Base-by-base conservation (phyloP, 164 flowering plant genomes). In the Sextonia rubra region DNA sequence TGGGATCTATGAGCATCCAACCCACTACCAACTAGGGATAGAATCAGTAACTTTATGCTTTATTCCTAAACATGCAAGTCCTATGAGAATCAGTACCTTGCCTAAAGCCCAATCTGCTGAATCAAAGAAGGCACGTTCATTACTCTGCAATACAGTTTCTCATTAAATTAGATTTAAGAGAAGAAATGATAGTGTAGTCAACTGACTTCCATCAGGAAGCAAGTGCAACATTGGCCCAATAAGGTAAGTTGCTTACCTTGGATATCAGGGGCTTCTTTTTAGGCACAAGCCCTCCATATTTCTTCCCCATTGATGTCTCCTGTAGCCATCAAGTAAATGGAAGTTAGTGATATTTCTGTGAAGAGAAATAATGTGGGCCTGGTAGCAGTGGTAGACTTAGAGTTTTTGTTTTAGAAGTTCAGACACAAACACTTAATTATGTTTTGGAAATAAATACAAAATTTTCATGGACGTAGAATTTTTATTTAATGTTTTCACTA, bases 221-320 rank as follows among this genome's bases (percentile, higher is more conserved):
- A 17, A 15, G n/a, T 52, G 58, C 58, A 17, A 20, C 58, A 52
- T 15, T 52, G 58, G 8, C 44, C 5, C 11, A 37, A 37, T 37
- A 37, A 37, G 44, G 44, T 37, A 37, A 52, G n/a, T 15, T 52
- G n/a, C n/a, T 25, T 82, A 78, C 97, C 90, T 89, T 90, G 27
- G 98, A 87, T 69, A 93, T 93, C 65, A 93, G 73, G n/a, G 98
- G 97, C 83, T 93, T 91, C 89, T 90, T 93, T 76, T 86, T 93
- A 4, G 97, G 97, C 62, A 69, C 79, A 12, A 93, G 86, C 47
- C 84, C 91, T 73, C 97, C 98, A 72, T 90, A 90, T 75, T 82
- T 87, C 74, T 83, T 85, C 25, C 60, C 83, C 23, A 25, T 18
- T 3, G 58, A 52, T 52, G 58, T 12, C 4, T 52, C 58, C 58